These are phyloP conservation scores for Schizonepeta tenuifolia DNA, from an alignment of 257 asterid genomes.

Conservation along the genomic window DNA sequence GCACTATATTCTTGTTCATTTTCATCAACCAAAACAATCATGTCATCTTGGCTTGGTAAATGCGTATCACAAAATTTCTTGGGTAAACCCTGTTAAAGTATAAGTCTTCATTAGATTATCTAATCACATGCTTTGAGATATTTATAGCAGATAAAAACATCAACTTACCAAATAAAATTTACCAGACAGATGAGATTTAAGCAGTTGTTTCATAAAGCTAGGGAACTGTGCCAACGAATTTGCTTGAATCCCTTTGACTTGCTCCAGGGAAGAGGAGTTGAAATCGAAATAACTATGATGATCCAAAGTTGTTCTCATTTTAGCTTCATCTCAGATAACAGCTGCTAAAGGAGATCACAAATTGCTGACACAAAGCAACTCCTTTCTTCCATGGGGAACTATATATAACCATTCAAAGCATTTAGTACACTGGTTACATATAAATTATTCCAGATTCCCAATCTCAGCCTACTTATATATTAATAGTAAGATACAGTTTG, in stretches of 20 bases:
- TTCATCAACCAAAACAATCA: slow-evolving; percentile 58
- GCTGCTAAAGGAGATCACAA: slow-evolving; percentile 13
- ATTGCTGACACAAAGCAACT: slow-evolving; percentile 9
- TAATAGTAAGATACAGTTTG: background rate
- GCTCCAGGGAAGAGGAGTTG: slow-evolving; percentile 37
- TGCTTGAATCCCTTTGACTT: slow-evolving; percentile 45
- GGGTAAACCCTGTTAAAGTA: slow-evolving; percentile 53
- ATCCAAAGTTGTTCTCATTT: slow-evolving; percentile 15
- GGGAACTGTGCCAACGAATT: slow-evolving; percentile 46
- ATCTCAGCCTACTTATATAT: slow-evolving; percentile 6
- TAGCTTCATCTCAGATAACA: slow-evolving; percentile 33
- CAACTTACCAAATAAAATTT: slow-evolving; percentile 68
- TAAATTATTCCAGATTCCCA: slow-evolving; percentile 2
- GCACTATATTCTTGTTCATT: slow-evolving; percentile 44
- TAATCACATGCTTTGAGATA: background rate
- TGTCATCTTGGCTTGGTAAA: slow-evolving; percentile 59
- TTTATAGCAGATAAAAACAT: slow-evolving; percentile 3
- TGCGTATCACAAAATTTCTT: slow-evolving; percentile 48
- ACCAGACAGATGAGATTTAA: slow-evolving; percentile 58
- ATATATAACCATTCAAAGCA: slow-evolving; percentile 14
- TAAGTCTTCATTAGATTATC: slow-evolving; percentile 3
- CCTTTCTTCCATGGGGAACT: background rate
- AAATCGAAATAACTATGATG: slow-evolving; percentile 28
- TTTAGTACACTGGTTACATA: slow-evolving; percentile 1
- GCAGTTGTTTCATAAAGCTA: slow-evolving; percentile 56